Base-by-base conservation (phyloP, 2,329 filamentous ascomycete genomes). In the Colletotrichum salicis region DNA sequence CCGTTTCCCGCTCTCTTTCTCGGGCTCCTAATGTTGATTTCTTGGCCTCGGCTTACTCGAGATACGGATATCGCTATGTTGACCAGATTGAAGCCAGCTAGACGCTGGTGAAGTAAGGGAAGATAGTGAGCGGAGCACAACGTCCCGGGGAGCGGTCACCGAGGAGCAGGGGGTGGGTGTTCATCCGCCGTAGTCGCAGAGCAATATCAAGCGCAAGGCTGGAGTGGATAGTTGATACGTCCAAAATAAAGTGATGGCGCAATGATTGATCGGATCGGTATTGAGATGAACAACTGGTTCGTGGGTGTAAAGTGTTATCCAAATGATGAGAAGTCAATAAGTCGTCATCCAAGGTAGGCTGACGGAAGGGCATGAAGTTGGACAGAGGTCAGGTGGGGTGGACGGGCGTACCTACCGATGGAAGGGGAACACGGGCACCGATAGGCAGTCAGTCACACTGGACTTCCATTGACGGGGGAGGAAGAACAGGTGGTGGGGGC, bases 261-360 rank as follows among this genome's bases (percentile, higher is more conserved):
- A 33, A 22, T 10, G 3, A 41, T 52, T 7, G 48, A 27, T 4
- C 12, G 22, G 10, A 13, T 54, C 22, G 31, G 27, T 60, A 58
- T 37, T 67, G 35, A 52, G 67, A 70, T 33, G 48, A 62, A 58
- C 24, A 5, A 29, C 51, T 33, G 56, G 24, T 45, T 55, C 48
- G 51, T 66, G 33, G 33, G 33, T 8, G 7, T 24, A 51, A 8
- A 33, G 31, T 24, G 15, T 48, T 63, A 33, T 29, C 33, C 15
- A 54, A 27, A 48, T 22, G 29, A 37, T 48, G 45, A 31, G 22
- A 29, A 59, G 22, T 48, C 52, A 51, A 33, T 48, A 27, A 57
- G 37, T 27, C 31, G 59, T 59, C 54, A 45, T 31, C 12, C 48
- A 45, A 57, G 41, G 41, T 7, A 67, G 67, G 67, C 55, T 60